Conservation (phyloP, 805 yeast species). For the Yarrowia deformans region DNA sequence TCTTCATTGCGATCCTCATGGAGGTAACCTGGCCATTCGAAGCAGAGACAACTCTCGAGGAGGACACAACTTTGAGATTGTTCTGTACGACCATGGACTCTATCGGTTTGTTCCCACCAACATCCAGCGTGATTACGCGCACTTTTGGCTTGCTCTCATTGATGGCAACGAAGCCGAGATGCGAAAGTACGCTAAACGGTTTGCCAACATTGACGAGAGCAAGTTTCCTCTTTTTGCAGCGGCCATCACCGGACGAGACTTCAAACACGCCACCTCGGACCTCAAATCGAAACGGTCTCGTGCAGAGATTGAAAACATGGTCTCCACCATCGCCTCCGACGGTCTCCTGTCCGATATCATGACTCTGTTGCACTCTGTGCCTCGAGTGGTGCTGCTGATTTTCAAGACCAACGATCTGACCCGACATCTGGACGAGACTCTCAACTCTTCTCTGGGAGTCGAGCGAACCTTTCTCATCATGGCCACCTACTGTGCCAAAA, state of each 20-base stretch:
- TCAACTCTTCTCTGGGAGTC: constrained; percentile 83
- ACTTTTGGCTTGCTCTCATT: constrained; percentile 88
- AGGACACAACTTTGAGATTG: constrained; percentile 83
- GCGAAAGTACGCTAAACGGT: constrained; percentile 74
- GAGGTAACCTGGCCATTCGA: constrained; percentile 91
- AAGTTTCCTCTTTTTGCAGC: constrained; percentile 88
- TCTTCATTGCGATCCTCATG: constrained; percentile 98
- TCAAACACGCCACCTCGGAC: constrained; percentile 67
- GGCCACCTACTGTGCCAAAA: constrained; percentile 86
- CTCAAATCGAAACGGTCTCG: constrained; percentile 61
- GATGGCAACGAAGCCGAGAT: constrained; percentile 71
- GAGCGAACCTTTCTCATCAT: constrained; percentile 86
- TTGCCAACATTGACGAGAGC: constrained; percentile 79
- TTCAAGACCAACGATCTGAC: constrained; percentile 94
- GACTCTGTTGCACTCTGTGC: constrained; percentile 78
- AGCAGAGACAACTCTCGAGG: constrained; percentile 48
- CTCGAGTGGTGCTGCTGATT: constrained; percentile 83
- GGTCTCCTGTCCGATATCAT: constrained; percentile 76
- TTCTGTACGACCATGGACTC: constrained; percentile 93
- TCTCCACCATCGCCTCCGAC: constrained; percentile 60
- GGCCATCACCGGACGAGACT: constrained; percentile 94
- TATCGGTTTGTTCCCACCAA: constrained; percentile 82
- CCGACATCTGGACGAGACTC: constrained; percentile 82
- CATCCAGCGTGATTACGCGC: constrained; percentile 82
- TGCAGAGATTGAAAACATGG: constrained; percentile 74